Conservation (phyloP, 139 green algal species). For the Tetraselmis striata region DNA sequence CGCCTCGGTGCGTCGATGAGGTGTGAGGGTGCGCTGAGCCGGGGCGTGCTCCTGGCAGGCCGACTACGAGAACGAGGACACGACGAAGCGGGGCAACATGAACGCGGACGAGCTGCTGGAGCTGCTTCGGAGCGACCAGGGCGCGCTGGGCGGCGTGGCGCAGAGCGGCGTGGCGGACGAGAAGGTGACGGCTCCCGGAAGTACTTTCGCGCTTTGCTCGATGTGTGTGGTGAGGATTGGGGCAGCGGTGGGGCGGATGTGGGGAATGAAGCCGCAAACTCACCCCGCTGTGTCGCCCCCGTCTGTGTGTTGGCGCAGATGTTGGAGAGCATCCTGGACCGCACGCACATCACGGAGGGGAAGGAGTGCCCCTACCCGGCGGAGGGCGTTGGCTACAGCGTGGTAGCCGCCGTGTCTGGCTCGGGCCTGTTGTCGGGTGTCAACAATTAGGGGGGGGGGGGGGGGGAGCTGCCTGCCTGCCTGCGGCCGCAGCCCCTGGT, state of each 20-base stretch:
- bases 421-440: constrained; percentile 21
- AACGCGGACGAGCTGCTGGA: constrained; percentile 67
- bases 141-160: constrained; percentile 40
- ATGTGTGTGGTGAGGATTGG: not conserved
- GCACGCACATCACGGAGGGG: constrained; percentile 42
- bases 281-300: not conserved
- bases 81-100: constrained; percentile 28
- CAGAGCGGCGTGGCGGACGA: constrained; percentile 67
- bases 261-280: not conserved
- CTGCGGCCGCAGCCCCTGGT: too few species aligned
- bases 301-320: constrained; percentile 20
- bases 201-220: too few species aligned
- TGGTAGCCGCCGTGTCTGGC: constrained; percentile 30
- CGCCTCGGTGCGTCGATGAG: not conserved
- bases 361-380: constrained; percentile 42
- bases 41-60: too few species aligned
- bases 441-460: too few species aligned
- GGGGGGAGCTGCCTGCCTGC: too few species aligned
- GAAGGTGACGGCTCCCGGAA: constrained; percentile 21
- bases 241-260: not conserved
- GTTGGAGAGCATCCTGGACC: constrained; percentile 64
- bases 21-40: not conserved
- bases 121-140: constrained; percentile 56
- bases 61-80: constrained; percentile 15
- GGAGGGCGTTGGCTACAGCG: constrained; percentile 50